Conservation (phyloP, 768 basidiomycete genomes). For the Tricholomella constricta region DNA sequence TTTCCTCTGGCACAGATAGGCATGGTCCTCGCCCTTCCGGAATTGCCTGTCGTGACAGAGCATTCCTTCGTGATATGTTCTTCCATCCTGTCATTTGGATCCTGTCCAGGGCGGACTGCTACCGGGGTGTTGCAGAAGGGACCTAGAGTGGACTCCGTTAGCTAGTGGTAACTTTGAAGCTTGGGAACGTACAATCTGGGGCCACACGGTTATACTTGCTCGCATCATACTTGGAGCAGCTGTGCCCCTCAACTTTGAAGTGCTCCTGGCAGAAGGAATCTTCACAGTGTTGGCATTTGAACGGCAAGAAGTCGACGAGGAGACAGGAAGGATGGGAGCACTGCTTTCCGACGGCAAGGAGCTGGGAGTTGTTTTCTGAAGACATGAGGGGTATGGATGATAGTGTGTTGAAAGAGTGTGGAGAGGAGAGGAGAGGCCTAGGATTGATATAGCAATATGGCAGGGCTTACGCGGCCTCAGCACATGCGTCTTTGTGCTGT, state of each 20-base stretch:
- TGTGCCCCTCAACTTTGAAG: conserved; percentile 68
- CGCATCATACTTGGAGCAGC: conserved; percentile 71
- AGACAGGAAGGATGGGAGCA: conserved; percentile 68
- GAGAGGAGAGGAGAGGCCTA: conserved; percentile 1
- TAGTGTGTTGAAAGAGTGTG: conserved; percentile 14
- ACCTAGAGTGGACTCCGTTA: no score
- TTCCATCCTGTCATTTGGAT: conserved; percentile 84
- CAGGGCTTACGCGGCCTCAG: conserved; percentile 24
- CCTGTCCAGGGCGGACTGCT: conserved; percentile 72
- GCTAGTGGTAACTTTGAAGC: no score
- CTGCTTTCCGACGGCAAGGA: conserved; percentile 70
- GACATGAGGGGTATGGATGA: conserved; percentile 18
- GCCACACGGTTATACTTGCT: conserved; percentile 72
- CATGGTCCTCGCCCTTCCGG: conserved; percentile 42
- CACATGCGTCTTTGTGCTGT: conserved; percentile 16
- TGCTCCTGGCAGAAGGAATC: conserved; percentile 77
- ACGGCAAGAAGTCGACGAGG: conserved; percentile 82
- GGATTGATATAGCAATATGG: conserved; percentile 4
- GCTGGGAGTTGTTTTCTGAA: conserved; percentile 48
- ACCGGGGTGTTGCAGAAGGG: conserved; percentile 79
- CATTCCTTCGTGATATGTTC: conserved; percentile 68
- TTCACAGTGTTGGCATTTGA: conserved; percentile 82
- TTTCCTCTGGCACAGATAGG: conserved; percentile 61
- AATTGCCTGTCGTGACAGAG: conserved; percentile 66
- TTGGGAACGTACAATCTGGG: conserved; percentile 63